phyloP scores from a whole-genome alignment of 257 asterid genomes.

The Rehmannia glutinosa region DNA sequence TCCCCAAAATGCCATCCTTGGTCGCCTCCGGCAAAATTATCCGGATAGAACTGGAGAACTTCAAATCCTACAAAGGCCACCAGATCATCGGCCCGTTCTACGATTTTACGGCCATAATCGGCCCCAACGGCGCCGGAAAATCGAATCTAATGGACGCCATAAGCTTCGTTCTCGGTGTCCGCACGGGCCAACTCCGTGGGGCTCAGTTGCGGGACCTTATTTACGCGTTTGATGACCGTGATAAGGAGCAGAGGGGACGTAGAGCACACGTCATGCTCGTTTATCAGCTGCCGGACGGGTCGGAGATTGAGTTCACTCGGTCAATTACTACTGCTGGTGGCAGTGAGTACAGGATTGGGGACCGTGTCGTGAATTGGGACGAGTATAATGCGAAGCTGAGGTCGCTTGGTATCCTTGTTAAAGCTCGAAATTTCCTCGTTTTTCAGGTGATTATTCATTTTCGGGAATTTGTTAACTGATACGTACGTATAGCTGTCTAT shows the following conservation, averaged over 20 bases:
- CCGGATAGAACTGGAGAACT: constrained; percentile 86
- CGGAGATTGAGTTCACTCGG: constrained; percentile 78
- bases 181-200: constrained; percentile 96
- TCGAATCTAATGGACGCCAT: constrained; percentile 98
- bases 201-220: constrained; percentile 79
- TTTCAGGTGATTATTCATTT: constrained; percentile 61
- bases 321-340: constrained; percentile 70
- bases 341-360: constrained; percentile 79
- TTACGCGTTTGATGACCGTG: constrained; percentile 83
- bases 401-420: constrained; percentile 85
- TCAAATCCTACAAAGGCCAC: constrained; percentile 90
- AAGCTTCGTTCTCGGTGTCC: constrained; percentile 97
- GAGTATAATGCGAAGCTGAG: constrained; percentile 68
- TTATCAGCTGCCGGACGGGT: constrained; percentile 61
- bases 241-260: constrained; percentile 82
- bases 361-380: constrained; percentile 63
- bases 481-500: neutral
- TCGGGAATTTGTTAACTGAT: neutral
- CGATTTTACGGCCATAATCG: constrained; percentile 93
- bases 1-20: constrained; percentile 44
- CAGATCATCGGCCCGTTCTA: constrained; percentile 86
- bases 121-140: constrained; percentile 98
- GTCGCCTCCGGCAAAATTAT: constrained; percentile 65
- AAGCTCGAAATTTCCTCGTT: constrained; percentile 94
- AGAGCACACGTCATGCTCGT: constrained; percentile 78